Evolutionary conservation across 1,284 basidiomycete species (phyloP).

Genomic region (Cutaneotrichosporon sp.): DNA sequence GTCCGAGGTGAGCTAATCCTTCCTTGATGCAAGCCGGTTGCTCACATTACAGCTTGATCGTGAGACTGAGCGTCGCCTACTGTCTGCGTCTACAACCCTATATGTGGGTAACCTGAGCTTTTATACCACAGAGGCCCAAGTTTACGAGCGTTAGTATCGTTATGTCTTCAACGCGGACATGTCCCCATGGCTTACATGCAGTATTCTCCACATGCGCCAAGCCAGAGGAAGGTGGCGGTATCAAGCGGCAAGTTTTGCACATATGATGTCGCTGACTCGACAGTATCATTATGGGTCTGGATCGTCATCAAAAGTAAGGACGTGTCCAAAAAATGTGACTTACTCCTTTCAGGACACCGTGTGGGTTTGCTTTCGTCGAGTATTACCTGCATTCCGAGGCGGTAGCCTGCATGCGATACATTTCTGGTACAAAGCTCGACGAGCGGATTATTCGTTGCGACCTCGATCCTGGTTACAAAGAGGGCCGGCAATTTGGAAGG

Average conservation of each 20-base stretch:
- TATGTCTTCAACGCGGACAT: not conserved
- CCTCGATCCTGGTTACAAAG: conserved; percentile 94
- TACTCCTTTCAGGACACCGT: conserved; percentile 71
- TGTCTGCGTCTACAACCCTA: conserved; percentile 52
- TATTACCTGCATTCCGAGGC: conserved; percentile 96
- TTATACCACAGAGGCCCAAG: conserved; percentile 98
- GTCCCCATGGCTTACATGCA: conserved; percentile 8
- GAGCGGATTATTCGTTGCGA: conserved; percentile 98
- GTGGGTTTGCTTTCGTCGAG: conserved; percentile 99
- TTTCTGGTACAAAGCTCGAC: conserved; percentile 97
- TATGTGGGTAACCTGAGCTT: conserved; percentile 96
- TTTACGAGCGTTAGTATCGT: conserved; percentile 66
- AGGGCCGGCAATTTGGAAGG: conserved; percentile 94
- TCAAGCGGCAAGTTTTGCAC: conserved; percentile 60
- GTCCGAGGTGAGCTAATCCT: conserved; percentile 52
- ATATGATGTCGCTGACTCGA: not conserved
- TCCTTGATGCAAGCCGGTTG: not conserved
- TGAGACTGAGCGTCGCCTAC: conserved; percentile 51
- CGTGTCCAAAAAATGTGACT: not conserved
- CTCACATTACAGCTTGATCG: conserved; percentile 35
- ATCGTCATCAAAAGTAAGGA: conserved; percentile 79
- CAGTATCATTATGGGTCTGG: conserved; percentile 94
- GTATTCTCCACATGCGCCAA: conserved; percentile 87
- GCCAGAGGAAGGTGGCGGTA: conserved; percentile 85
- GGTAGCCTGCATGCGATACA: conserved; percentile 84